Evolutionary conservation across 2,329 filamentous ascomycete species (phyloP).

Genomic region (Hymenoscyphus infarciens): DNA sequence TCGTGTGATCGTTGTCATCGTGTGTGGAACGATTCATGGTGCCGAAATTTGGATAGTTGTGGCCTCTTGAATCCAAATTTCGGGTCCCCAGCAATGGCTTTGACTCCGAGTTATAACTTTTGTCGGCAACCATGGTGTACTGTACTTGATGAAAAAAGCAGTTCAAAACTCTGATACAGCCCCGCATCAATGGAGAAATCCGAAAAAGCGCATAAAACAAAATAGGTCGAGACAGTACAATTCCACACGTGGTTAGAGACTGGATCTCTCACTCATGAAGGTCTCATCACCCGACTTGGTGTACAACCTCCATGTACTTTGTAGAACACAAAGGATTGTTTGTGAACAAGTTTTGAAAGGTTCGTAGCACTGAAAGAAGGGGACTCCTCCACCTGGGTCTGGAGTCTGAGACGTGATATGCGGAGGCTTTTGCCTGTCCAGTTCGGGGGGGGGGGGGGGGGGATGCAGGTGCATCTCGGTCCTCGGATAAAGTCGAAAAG

Average conservation of each 20-base stretch:
- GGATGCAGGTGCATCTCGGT: constrained; percentile 9
- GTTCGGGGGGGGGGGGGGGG: neutral
- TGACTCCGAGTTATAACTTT: constrained; percentile 6
- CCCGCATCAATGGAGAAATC: neutral
- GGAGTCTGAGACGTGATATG: constrained; percentile 5
- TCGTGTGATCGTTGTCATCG: neutral
- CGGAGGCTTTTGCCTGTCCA: constrained; percentile 7
- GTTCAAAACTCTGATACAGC: neutral
- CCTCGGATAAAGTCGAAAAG: constrained; percentile 11
- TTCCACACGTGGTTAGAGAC: neutral
- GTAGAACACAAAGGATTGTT: neutral
- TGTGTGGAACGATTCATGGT: neutral
- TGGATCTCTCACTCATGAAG: constrained; percentile 2
- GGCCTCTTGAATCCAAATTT: neutral
- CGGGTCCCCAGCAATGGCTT: constrained; percentile 4
- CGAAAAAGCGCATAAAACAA: neutral
- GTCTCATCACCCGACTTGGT: constrained; percentile 3
- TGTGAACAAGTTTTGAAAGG: neutral
- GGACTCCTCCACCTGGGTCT: constrained; percentile 5
- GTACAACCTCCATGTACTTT: constrained; percentile 6
- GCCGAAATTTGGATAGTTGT: constrained; percentile 8
- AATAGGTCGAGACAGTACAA: neutral
- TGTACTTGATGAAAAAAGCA: neutral
- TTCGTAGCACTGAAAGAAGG: neutral
- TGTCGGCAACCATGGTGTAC: constrained; percentile 1